These are phyloP conservation scores for Arxiozyma slooffiae DNA, from an alignment of 1,139 yeast genomes.

Conservation along the genomic window DNA sequence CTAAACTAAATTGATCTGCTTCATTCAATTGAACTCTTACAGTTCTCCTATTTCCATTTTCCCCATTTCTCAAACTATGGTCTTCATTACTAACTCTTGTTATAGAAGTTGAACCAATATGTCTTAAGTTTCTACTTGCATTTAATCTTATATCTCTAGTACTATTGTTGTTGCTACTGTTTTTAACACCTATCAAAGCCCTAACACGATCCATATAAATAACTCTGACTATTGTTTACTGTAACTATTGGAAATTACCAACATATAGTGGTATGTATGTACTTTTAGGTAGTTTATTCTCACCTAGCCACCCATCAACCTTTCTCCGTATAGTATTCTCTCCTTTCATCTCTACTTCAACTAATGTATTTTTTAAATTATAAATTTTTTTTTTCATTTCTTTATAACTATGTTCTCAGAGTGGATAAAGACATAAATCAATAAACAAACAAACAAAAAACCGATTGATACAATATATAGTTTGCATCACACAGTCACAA, in stretches of 20 bases:
- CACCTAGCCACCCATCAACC: background rate
- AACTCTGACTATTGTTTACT: background rate
- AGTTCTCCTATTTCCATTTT: background rate
- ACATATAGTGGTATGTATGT: background rate
- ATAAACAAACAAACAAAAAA: too few species aligned
- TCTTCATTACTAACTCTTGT: background rate
- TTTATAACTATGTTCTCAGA: too few species aligned
- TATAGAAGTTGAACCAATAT: background rate
- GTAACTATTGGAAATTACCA: background rate
- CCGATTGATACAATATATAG: too few species aligned
- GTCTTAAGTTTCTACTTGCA: background rate
- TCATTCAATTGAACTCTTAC: background rate
- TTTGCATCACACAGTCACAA: too few species aligned
- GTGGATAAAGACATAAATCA: too few species aligned
- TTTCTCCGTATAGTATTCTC: background rate
- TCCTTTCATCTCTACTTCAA: background rate
- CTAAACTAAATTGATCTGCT: background rate
- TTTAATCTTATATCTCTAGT: background rate
- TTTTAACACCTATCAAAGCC: constrained; percentile 11
- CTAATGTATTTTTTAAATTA: too few species aligned
- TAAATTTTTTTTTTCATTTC: too few species aligned
- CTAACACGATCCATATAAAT: constrained; percentile 14
- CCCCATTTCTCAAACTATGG: background rate
- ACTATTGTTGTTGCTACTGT: background rate
- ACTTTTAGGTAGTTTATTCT: background rate